Percentiles rank a stretch among this genome's conserved stretches.
phyloP scores from a whole-genome alignment of 805 yeast genomes.

The Candida tibetensis region DNA sequence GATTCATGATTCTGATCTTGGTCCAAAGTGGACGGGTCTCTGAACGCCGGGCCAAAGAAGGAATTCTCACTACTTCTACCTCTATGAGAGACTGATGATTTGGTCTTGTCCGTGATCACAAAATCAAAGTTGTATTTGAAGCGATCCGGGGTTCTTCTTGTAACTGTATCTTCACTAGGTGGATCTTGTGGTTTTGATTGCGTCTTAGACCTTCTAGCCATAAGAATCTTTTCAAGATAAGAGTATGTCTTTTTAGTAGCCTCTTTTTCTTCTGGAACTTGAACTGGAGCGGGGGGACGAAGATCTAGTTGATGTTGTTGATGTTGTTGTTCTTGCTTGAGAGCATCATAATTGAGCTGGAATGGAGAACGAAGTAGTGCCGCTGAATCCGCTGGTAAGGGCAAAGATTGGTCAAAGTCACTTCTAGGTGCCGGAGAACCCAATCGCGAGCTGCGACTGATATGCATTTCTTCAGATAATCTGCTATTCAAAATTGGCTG shows the following conservation, averaged over 20 bases:
- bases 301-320: slow-evolving; percentile 1
- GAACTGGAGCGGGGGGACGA: neutral
- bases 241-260: slow-evolving; percentile 10
- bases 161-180: no score
- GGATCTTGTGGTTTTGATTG: neutral
- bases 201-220: neutral
- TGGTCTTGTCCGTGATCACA: neutral
- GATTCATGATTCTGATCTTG: no score
- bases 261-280: neutral
- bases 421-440: slow-evolving; percentile 2
- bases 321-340: neutral
- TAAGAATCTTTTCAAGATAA: slow-evolving; percentile 13
- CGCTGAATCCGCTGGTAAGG: slow-evolving; percentile 22
- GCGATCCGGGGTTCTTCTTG: neutral
- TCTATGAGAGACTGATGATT: no score
- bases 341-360: slow-evolving; percentile 1
- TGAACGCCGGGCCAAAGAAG: no score
- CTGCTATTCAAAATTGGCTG: no score
- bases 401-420: slow-evolving; percentile 28
- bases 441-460: neutral
- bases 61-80: no score
- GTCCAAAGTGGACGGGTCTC: no score
- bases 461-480: no score
- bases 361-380: slow-evolving; percentile 13
- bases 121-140: neutral